A percentile compares a stretch with the other conserved stretches of the same genome.
Conservation (phyloP, 2,329 filamentous ascomycete species). For the Fusarium illudens region DNA sequence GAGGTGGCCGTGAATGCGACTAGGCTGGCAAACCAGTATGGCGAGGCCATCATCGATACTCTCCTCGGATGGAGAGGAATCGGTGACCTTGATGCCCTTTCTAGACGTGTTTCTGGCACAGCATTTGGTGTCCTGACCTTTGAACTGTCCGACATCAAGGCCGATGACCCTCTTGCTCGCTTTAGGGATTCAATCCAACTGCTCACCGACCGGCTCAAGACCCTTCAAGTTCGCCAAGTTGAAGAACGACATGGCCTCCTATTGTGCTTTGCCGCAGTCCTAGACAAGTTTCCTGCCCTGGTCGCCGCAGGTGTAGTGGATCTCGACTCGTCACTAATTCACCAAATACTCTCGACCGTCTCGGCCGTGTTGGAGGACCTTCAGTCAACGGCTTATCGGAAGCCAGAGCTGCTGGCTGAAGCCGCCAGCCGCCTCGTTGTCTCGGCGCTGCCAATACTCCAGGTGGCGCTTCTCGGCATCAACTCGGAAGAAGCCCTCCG, state of each 20-base stretch:
- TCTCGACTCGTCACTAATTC: conserved; percentile 37
- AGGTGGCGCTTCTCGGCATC: conserved; percentile 45
- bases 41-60: conserved; percentile 73
- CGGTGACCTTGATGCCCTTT: conserved; percentile 78
- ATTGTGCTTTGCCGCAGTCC: conserved; percentile 66
- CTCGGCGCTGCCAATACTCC: conserved; percentile 58
- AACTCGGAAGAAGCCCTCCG: conserved; percentile 10
- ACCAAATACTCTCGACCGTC: conserved; percentile 42
- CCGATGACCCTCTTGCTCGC: conserved; percentile 33
- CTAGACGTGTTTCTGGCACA: conserved; percentile 74
- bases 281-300: conserved; percentile 57
- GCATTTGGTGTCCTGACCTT: conserved; percentile 71
- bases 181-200: conserved; percentile 50
- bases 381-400: conserved; percentile 58
- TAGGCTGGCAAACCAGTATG: conserved; percentile 72
- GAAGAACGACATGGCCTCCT: conserved; percentile 76
- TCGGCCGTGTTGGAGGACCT: conserved; percentile 53
- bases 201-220: conserved; percentile 55
- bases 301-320: conserved; percentile 16
- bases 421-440: conserved; percentile 67
- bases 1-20: conserved; percentile 78
- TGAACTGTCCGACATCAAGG: conserved; percentile 46
- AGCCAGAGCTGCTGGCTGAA: conserved; percentile 71
- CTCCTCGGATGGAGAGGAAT: conserved; percentile 88
- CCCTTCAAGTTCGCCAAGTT: conserved; percentile 63